Evolutionary conservation across 441 rosid genomes (phyloP), one percentile per base, ranked within the genome.

Genomic region (Arabidopsis hybrid): DNA sequence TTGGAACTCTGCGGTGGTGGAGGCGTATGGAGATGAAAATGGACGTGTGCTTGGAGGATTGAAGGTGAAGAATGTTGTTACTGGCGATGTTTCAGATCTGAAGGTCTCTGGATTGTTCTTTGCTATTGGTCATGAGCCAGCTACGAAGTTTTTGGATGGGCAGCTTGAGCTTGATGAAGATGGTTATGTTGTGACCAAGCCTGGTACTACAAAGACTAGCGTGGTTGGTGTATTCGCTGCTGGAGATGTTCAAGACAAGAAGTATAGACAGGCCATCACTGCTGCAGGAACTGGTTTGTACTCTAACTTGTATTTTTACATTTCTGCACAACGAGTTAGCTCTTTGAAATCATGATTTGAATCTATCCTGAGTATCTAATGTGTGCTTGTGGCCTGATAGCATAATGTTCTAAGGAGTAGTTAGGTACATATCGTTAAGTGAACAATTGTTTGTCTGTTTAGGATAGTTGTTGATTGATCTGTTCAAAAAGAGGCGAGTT

Each of bases 121-220:
- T 40, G 88, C 86, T 0, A 83, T 85, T 11, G 88, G 88, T 34
- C 88, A 85, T 67, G 85, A 81, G 50, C 88, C 88, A 4, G 85
- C 86, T 0, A 85, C 85, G 4, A 81, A 81, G 65, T 85, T 85
- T 57, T 78, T 85, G n/a, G 83, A 78, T 49, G 85, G 83, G 3
- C 85, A 83, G 73, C 61, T 85, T 78, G 71, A 83, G 60, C 77
- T 85, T 65, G 86, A 85, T 75, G 76, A 69, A 38, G 86, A 81
- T 72, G 86, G 86, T 35, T 85, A 85, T 71, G 80, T 85, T 8
- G 36, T 83, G 46, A 83, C 85, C 1, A 79, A 81, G 75, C 82
- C 85, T 18, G 88, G 86, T 59, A 83, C 85, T 0, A 81, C 83
- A 0, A 69, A 79, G 70, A 85, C 88, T 1, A 83, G 81, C 1